These are phyloP conservation scores for maize (Zea mays) DNA, from an alignment of 176 grass and related monocot genomes.

Conservation along the genomic window DNA sequence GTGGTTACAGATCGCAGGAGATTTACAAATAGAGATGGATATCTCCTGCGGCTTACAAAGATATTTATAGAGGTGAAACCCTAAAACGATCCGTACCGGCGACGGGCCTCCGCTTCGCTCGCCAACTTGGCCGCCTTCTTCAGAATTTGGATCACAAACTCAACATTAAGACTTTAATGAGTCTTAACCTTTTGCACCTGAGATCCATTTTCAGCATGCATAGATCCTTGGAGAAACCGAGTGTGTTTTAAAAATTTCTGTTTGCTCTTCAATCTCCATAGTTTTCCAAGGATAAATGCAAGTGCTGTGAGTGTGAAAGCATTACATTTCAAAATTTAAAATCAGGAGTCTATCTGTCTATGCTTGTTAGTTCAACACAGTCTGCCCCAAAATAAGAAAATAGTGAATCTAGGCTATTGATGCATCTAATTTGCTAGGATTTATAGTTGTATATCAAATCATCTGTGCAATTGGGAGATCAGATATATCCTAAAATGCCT, in stretches of 20 bases:
- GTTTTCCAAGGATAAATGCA: not conserved
- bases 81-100: too few species aligned
- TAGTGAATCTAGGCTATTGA: not conserved
- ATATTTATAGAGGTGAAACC: too few species aligned
- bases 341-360: not conserved
- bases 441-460: slow-evolving; percentile 10
- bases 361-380: not conserved
- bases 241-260: too few species aligned
- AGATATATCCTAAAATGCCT: slow-evolving; percentile 11
- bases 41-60: too few species aligned
- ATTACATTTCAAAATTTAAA: not conserved
- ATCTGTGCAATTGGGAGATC: not conserved
- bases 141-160: too few species aligned
- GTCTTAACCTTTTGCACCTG: not conserved
- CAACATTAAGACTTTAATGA: not conserved
- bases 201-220: not conserved
- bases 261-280: not conserved
- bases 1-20: too few species aligned
- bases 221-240: not conserved
- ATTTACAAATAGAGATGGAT: too few species aligned
- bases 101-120: too few species aligned
- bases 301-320: not conserved
- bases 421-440: not conserved
- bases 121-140: too few species aligned
- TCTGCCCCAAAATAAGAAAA: not conserved